Base-by-base conservation (phyloP, 1,284 basidiomycete species). In the Hemileia vastatrix region DNA sequence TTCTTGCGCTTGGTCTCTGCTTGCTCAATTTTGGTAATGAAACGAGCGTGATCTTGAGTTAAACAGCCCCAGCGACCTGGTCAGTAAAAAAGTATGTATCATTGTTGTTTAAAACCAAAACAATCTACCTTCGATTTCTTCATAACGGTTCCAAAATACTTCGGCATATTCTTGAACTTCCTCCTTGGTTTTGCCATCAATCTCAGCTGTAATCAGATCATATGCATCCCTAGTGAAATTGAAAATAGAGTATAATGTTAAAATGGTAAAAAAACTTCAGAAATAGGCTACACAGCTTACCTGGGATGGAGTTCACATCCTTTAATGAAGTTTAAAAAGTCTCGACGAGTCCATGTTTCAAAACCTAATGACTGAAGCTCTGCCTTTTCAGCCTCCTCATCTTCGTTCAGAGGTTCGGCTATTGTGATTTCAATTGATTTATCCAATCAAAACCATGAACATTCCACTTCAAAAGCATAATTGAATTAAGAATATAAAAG, bases 141-240 rank as follows among this genome's bases (percentile, higher is more conserved):
- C 84, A 83, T 90, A 91, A 65, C 92, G 87, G 74, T 89, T 85
- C 80, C 87, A 87, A 79, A 98, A 98, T 19, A 90, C 86, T 40
- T 82, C 79, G 52, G 90, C 85, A 71, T 98, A 98, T 51, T 79
- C 80, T 63, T 83, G 81, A 0, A 97, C 86, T 40, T 94, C 88
- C 19, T 85, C 86, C 11, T 86, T 77, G 0, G 83, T 84, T 80
- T 97, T 94, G 66, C 90, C 86, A 69, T 86, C 85, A 66, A 97
- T 88, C 74, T 96, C 92, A 2, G 81, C 80, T 1, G 90, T 86
- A 48, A 96, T 87, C 4, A 85, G 78, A 6, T 87, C 86, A 65
- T 83, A 84, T 50, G 85, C 81, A 60, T 90, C 84, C 36, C 81
- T 83, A 83, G 27, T 11, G 36, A 13, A 44, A n/a, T 6, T 15